phyloP scores from a whole-genome alignment of 2,329 filamentous ascomycete species.

The Aspergillus fijiensis region DNA sequence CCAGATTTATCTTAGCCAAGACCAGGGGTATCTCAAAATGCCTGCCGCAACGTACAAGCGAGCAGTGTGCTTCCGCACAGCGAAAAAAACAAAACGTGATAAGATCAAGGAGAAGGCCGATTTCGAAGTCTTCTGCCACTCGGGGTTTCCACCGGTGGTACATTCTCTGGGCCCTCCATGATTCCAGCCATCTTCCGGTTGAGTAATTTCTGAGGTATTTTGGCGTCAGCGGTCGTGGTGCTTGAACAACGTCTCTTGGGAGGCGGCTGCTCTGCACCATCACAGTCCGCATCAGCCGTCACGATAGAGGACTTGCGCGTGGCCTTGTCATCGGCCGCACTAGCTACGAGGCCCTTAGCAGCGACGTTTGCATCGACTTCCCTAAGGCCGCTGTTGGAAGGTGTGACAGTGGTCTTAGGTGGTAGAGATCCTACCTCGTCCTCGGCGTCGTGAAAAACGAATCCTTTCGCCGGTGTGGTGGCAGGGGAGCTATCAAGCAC shows the following conservation, averaged over 20 bases:
- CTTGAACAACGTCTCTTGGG: conserved; percentile 32
- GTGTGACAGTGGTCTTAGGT: conserved; percentile 28
- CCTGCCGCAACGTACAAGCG: background rate
- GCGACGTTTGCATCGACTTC: conserved; percentile 54
- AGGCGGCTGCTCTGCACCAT: conserved; percentile 26
- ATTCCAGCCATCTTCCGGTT: conserved; percentile 41
- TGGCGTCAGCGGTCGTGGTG: conserved; percentile 34
- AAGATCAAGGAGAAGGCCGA: conserved; percentile 27
- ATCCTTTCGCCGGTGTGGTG: conserved; percentile 51
- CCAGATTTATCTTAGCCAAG: background rate
- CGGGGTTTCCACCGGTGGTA: conserved; percentile 28
- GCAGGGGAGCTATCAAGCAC: conserved; percentile 25
- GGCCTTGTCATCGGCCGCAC: conserved; percentile 15
- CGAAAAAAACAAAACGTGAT: conserved; percentile 1
- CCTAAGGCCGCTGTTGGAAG: conserved; percentile 48
- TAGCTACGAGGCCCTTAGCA: conserved; percentile 32
- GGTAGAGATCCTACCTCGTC: conserved; percentile 38
- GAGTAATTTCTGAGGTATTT: conserved; percentile 44
- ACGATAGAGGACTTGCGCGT: conserved; percentile 12
- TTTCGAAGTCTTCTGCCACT: conserved; percentile 33
- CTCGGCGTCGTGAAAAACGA: conserved; percentile 53
- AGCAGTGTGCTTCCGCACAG: background rate
- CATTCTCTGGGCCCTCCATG: conserved; percentile 49
- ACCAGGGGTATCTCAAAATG: conserved; percentile 9
- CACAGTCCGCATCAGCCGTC: conserved; percentile 13